Base-by-base conservation (phyloP, 371 early-diverging fungal species). In the Lichtheimia ornata region DNA sequence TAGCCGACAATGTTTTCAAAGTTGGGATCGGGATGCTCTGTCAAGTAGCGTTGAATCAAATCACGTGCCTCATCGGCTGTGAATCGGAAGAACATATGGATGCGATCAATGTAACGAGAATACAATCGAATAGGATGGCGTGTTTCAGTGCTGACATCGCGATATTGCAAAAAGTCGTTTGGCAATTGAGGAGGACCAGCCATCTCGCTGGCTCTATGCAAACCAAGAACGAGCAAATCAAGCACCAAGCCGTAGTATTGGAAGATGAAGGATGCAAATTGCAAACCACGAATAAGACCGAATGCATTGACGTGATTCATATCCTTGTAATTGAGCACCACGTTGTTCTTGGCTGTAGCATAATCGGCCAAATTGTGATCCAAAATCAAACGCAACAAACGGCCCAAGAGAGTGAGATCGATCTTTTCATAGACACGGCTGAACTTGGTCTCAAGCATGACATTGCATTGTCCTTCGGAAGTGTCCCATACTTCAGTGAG, bases 341-440 rank as follows among this genome's bases (percentile, higher is more conserved):
- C 92, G 79, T 97, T 98, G 83, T 97, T 97, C 84, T 99, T 97
- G 60, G 96, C 94, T 0, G 98, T 95, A 84, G 99, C 97, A 76
- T 99, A 99, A 69, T 99, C 97, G 18, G 98, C 98, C 74, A 99
- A 82, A 70, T 96, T 97, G 83, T 97, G 97, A 79, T 99, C 99
- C 53, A 99, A 83, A 76, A 99, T 91, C 50, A 99, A 83, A 55
- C 97, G 90, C 66, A 99, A 79, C 44, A 99, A 84, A 58, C 96
- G 91, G 63, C 97, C 95, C 47, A 99, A 86, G 24, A 99, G 81
- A 18, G 98, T 99, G 62, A 99, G 78, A 84, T 99, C 99, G 44
- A 99, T 93, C 85, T 97, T 98, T 73, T 97, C 97, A 64, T 94
- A 94, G 12, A 99, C 87, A 58, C 94, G 91, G 72, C 89, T 89